Conservation (phyloP, 495 filamentous ascomycete species). For the Chaetomium tenue region DNA sequence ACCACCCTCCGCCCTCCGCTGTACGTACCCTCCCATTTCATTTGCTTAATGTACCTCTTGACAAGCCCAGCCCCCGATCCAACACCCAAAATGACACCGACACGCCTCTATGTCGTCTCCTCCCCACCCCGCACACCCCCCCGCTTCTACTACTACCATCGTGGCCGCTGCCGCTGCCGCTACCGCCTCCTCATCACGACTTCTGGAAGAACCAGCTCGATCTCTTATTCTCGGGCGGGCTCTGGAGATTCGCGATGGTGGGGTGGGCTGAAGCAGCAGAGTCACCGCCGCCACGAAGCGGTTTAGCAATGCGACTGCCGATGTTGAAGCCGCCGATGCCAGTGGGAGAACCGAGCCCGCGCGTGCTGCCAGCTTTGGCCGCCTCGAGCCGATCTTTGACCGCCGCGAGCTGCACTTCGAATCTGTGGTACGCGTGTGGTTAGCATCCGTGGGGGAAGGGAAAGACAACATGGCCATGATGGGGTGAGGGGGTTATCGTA, state of each 20-base stretch:
- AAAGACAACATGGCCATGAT: neutral
- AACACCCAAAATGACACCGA: conserved; percentile 14
- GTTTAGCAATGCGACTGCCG: conserved; percentile 90
- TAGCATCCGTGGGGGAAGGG: neutral
- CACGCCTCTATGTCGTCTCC: neutral
- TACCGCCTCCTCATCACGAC: conserved; percentile 26
- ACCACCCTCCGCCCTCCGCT: neutral
- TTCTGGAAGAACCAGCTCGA: conserved; percentile 60
- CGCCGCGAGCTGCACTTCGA: conserved; percentile 92
- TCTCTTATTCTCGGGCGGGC: conserved; percentile 52
- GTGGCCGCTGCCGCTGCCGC: too few species aligned
- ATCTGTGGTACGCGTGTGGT: conserved; percentile 52
- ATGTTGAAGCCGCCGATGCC: conserved; percentile 70
- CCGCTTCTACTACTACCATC: neutral
- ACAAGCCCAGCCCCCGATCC: conserved; percentile 10
- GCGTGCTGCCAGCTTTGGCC: conserved; percentile 84
- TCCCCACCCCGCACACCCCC: neutral
- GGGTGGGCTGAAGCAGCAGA: conserved; percentile 54
- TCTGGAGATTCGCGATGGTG: conserved; percentile 54
- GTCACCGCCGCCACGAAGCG: conserved; percentile 85
- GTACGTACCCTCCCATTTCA: too few species aligned
- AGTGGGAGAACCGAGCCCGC: conserved; percentile 66
- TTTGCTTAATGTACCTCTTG: neutral
- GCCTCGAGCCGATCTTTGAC: conserved; percentile 97
- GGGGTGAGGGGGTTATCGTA: conserved; percentile 45